Conservation (phyloP, 805 yeast species). For the Metschnikowia bowlesiae region DNA sequence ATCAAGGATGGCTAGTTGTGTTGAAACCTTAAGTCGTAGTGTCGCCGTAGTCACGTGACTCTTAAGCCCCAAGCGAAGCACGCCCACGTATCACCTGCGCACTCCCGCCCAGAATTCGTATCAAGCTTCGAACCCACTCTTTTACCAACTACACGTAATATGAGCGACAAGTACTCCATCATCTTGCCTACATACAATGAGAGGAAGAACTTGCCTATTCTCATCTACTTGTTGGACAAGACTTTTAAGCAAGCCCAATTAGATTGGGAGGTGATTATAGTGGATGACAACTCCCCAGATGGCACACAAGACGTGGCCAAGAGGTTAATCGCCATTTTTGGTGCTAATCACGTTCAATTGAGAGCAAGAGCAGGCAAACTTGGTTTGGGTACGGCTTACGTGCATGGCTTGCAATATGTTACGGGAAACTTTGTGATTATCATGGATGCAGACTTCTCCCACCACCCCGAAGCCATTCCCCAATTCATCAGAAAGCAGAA, state of each 20-base stretch:
- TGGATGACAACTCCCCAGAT: constrained; percentile 77
- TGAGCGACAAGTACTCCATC: constrained; percentile 58
- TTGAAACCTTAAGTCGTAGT: background rate
- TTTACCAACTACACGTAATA: constrained; percentile 1
- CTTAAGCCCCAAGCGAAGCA: background rate
- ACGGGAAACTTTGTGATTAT: constrained; percentile 73
- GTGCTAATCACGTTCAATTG: constrained; percentile 55
- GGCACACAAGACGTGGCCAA: constrained; percentile 75
- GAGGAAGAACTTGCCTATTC: constrained; percentile 58
- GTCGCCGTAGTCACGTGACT: background rate
- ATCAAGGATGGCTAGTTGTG: background rate
- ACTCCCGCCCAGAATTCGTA: background rate
- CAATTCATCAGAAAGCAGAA: constrained; percentile 65
- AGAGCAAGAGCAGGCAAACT: constrained; percentile 73
- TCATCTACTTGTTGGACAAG: constrained; percentile 63
- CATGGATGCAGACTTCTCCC: constrained; percentile 84
- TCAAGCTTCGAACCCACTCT: background rate
- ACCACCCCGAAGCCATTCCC: constrained; percentile 78
- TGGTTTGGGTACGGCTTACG: constrained; percentile 78
- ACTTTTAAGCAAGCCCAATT: constrained; percentile 55
- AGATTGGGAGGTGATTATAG: constrained; percentile 74
- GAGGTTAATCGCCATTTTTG: constrained; percentile 53
- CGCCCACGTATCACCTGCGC: constrained; percentile 1
- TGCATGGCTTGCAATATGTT: constrained; percentile 67
- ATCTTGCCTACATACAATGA: constrained; percentile 78